These are phyloP conservation scores for Nitzschia inconspicua DNA, from an alignment of 108 stramenopile genomes.

Conservation along the genomic window DNA sequence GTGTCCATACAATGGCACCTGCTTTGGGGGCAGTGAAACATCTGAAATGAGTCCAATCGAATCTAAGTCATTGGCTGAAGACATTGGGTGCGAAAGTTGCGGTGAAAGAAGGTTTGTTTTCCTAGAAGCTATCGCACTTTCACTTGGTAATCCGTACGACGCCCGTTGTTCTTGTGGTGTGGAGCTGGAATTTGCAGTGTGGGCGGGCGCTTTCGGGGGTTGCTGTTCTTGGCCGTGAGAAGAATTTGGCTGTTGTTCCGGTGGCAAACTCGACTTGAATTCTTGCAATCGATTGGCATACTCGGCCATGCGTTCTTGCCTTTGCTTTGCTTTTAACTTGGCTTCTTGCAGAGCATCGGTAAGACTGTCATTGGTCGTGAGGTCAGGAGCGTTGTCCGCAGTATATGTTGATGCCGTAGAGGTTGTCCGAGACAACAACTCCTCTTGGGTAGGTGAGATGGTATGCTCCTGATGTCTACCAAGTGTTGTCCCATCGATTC, in stretches of 20 bases:
- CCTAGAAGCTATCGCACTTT: not conserved
- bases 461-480: too few species aligned
- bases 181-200: not conserved
- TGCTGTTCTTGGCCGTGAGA: not conserved
- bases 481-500: too few species aligned
- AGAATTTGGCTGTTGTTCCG: conserved; percentile 16
- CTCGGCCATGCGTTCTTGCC: conserved; percentile 51
- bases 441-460: too few species aligned
- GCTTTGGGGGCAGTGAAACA: conserved; percentile 25
- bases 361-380: too few species aligned
- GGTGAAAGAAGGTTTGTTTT: conserved; percentile 1
- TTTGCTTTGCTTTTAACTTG: conserved; percentile 30
- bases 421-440: not conserved
- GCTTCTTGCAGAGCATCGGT: conserved; percentile 16
- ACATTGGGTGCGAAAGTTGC: too few species aligned
- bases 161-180: not conserved
- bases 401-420: not conserved
- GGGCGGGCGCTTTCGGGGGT: not conserved
- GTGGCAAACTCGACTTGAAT: conserved; percentile 28
- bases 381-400: not conserved
- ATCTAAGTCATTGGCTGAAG: conserved; percentile 12
- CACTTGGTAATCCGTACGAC: not conserved
- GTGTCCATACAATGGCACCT: not conserved
- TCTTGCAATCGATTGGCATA: conserved; percentile 44
- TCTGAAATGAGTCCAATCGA: conserved; percentile 21